These are phyloP conservation scores for Chlorella sp. DNA, from an alignment of 139 green algal species.

Conservation along the genomic window DNA sequence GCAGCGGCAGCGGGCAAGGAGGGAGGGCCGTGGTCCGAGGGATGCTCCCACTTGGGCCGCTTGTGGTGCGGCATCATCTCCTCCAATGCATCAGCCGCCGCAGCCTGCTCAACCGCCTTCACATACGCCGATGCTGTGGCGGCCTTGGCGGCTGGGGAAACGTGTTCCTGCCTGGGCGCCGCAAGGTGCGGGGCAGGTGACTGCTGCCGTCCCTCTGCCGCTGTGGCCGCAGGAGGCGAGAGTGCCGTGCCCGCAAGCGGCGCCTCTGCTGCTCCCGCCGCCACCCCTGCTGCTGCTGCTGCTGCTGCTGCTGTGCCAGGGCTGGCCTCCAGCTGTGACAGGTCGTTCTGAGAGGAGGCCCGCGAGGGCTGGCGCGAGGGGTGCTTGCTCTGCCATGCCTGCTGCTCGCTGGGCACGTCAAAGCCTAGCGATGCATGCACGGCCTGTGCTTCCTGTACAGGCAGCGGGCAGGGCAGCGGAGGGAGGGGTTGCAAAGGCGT, in stretches of 20 bases:
- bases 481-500: neutral
- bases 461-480: neutral
- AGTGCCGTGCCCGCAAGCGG: neutral
- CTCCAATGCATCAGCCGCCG: neutral
- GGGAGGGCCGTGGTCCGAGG: neutral
- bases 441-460: conserved; percentile 1
- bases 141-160: no score
- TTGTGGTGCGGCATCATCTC: conserved; percentile 19
- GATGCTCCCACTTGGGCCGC: conserved; percentile 18
- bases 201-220: no score
- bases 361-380: neutral
- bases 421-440: conserved; percentile 5
- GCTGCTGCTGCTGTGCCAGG: neutral
- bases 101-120: neutral
- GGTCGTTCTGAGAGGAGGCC: neutral
- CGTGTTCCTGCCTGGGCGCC: no score
- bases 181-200: no score
- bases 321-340: neutral
- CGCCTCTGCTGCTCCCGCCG: neutral
- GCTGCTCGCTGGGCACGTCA: neutral
- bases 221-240: neutral
- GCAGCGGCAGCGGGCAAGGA: neutral
- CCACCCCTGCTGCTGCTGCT: neutral
- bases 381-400: conserved; percentile 22
- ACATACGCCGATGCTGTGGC: no score